Conservation (phyloP, 495 filamentous ascomycete genomes). For the Penicillium roqueforti region DNA sequence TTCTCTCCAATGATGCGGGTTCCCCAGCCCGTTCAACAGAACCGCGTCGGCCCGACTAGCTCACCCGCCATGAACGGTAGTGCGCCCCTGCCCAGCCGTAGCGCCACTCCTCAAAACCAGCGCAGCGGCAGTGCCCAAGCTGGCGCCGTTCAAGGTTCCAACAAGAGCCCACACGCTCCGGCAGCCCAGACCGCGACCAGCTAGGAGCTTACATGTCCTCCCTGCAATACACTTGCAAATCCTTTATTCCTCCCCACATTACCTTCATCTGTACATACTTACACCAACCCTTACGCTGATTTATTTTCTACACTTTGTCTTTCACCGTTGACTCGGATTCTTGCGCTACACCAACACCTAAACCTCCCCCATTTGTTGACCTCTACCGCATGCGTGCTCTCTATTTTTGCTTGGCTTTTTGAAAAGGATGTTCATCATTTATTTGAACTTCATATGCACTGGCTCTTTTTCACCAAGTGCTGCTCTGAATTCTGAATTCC, state of each 20-base stretch:
- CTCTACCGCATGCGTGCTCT: constrained; percentile 11
- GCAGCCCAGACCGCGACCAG: constrained; percentile 40
- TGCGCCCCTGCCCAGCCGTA: constrained; percentile 40
- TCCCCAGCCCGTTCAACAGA: constrained; percentile 53
- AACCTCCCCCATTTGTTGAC: constrained; percentile 8
- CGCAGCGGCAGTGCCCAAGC: constrained; percentile 44
- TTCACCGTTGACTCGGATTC: constrained; percentile 17
- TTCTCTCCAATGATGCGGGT: constrained; percentile 71
- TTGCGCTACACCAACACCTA: constrained; percentile 15
- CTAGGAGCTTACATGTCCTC: constrained; percentile 8
- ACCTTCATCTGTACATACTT: background rate
- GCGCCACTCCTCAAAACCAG: constrained; percentile 49
- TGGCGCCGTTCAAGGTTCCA: constrained; percentile 34
- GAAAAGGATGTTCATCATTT: constrained; percentile 16
- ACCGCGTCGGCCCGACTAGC: constrained; percentile 36
- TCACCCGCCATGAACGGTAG: constrained; percentile 42
- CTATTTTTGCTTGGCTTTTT: constrained; percentile 9
- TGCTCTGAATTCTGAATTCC: constrained; percentile 11
- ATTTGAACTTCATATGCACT: constrained; percentile 19
- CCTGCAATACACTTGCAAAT: background rate
- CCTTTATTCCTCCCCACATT: constrained; percentile 8
- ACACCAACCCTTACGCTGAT: constrained; percentile 11
- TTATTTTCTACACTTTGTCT: constrained; percentile 16
- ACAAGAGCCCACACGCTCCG: constrained; percentile 43
- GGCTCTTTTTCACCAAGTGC: constrained; percentile 25